Evolutionary conservation across 192 early-diverging fungal species (phyloP).

Genomic region (Coemansia sp.): DNA sequence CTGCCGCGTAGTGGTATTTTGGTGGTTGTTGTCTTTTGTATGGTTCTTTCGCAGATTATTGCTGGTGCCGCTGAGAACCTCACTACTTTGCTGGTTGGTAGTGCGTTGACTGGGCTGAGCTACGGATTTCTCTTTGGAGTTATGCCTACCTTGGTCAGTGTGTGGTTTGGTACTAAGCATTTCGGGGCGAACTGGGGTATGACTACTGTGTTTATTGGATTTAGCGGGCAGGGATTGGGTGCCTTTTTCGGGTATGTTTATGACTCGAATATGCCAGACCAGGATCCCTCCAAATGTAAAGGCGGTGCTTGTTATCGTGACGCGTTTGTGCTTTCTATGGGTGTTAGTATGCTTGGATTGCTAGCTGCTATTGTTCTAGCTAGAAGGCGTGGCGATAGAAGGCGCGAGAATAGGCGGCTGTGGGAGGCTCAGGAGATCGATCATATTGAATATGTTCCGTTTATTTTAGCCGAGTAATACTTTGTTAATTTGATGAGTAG

Average conservation of each 20-base stretch:
- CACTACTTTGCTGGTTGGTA: constrained; percentile 35
- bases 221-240: constrained; percentile 65
- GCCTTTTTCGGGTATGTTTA: constrained; percentile 65
- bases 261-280: constrained; percentile 57
- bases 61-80: constrained; percentile 31
- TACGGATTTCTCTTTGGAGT: constrained; percentile 57
- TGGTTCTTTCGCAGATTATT: constrained; percentile 44
- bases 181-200: constrained; percentile 62
- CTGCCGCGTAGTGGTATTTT: constrained; percentile 54
- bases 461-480: constrained; percentile 46
- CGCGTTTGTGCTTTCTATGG: constrained; percentile 42
- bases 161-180: constrained; percentile 57
- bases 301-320: constrained; percentile 45
- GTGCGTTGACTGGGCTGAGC: constrained; percentile 46
- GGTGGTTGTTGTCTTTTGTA: constrained; percentile 31
- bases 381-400: constrained; percentile 29
- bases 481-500: background rate
- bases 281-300: constrained; percentile 48
- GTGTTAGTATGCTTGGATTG: constrained; percentile 22
- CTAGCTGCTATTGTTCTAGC: constrained; percentile 30
- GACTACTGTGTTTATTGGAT: constrained; percentile 55
- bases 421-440: constrained; percentile 55
- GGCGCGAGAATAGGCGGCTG: constrained; percentile 44
- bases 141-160: constrained; percentile 54
- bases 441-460: constrained; percentile 44